Base-by-base conservation (phyloP, 106 monocot species). In the Apostasia shenzhenica region DNA sequence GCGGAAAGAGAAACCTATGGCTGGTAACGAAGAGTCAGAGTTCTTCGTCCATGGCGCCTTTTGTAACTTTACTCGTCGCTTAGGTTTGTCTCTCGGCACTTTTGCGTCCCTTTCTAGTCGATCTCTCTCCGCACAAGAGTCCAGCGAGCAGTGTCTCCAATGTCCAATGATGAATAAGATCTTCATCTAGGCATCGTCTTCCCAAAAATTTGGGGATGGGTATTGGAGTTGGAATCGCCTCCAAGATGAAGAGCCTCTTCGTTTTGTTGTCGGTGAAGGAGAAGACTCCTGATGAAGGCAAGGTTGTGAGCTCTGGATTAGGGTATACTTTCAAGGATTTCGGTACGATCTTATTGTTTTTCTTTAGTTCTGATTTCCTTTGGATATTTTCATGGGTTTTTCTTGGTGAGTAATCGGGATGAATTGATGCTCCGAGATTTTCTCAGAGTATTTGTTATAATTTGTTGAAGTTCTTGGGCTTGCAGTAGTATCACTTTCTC, bases 231-330 rank as follows among this genome's bases (percentile, higher is more conserved):
- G 68, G 40, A 54, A 41, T 68, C 11, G 51, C 54, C 38, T 53
- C 68, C 68, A 68, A 54, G 52, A 13, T 54, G 54, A 68, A 43
- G 14, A 53, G 54, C 41, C 14, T 65, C 48, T 49, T 65, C 14
- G 47, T 65, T 48, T 37, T 48, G 5, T 6, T 14, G 65, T 14
- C n/a, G 48, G 48, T 48, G 1, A 65, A 65, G 48, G 65, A 47
- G 48, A 65, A 65, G 48, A 4, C 12, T 48, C 48, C 48, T 2
- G 46, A 37, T 48, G 14, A 48, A 5, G 11, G 10, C 65, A 65
- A 48, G 47, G 37, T 65, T 8, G 26, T 37, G n/a, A 48, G 37
- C 48, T 26, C 65, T 65, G 65, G 48, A 48, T 37, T 8, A 26
- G 26, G 8, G 4, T 49, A 10, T 26, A 48, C 48, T 8, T 14